Evolutionary conservation across 2,329 filamentous ascomycete species (phyloP).

Genomic region (Calonectria fujianensis): DNA sequence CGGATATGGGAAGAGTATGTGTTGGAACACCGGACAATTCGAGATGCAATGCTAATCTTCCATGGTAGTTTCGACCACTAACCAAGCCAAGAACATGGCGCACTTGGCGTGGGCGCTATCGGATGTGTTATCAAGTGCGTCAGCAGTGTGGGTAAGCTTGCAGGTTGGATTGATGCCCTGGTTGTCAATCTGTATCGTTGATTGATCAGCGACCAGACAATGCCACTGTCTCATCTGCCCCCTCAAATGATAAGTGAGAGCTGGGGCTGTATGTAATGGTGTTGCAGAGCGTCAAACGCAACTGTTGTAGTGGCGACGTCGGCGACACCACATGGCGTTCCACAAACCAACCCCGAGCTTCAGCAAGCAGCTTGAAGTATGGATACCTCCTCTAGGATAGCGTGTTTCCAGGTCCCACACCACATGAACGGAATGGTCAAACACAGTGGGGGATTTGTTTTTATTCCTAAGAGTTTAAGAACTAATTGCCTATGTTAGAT

Average conservation of each 20-base stretch:
- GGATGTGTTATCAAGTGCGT: constrained; percentile 45
- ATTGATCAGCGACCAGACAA: constrained; percentile 52
- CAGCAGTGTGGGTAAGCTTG: constrained; percentile 49
- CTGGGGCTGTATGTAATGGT: constrained; percentile 44
- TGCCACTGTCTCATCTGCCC: constrained; percentile 50
- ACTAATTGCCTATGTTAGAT: constrained; percentile 12
- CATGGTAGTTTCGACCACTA: constrained; percentile 65
- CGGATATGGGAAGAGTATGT: constrained; percentile 90
- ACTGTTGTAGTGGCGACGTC: constrained; percentile 32
- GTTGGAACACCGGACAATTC: constrained; percentile 38
- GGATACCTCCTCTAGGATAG: constrained; percentile 1
- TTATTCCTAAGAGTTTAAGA: not conserved
- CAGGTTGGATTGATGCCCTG: constrained; percentile 51
- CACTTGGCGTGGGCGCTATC: constrained; percentile 30
- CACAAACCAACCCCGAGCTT: constrained; percentile 29
- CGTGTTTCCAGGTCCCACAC: not conserved
- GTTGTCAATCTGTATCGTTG: constrained; percentile 36
- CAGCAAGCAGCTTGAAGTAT: constrained; percentile 20
- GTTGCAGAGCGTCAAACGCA: constrained; percentile 21
- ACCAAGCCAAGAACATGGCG: constrained; percentile 36
- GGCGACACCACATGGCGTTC: constrained; percentile 26
- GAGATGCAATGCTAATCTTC: constrained; percentile 48
- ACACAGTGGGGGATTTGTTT: not conserved
- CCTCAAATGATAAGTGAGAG: constrained; percentile 32
- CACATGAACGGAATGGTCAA: not conserved